Conservation (phyloP, 768 basidiomycete genomes). For the Amyloporia xantha region DNA sequence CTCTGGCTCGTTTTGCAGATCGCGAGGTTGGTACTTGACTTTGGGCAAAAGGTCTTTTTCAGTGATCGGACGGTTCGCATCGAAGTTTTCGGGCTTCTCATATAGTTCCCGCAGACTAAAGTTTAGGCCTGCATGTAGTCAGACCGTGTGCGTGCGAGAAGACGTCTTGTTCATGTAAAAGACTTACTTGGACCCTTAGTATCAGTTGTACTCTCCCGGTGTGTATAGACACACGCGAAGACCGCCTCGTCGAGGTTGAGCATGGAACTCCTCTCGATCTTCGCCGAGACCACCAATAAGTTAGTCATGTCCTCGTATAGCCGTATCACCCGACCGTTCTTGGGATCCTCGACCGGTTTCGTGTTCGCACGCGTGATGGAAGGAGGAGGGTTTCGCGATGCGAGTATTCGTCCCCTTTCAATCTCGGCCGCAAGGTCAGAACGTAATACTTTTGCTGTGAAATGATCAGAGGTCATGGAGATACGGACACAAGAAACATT, state of each 20-base stretch:
- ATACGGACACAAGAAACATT: conserved; percentile 1
- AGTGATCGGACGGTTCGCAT: background rate
- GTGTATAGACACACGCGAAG: conserved; percentile 63
- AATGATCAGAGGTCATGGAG: background rate
- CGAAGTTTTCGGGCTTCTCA: background rate
- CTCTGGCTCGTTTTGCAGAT: conserved; percentile 53
- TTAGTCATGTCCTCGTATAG: conserved; percentile 89
- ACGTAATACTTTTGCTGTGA: conserved; percentile 42
- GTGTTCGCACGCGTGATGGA: conserved; percentile 29
- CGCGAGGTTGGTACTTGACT: conserved; percentile 56
- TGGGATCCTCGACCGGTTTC: conserved; percentile 42
- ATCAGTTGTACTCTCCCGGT: conserved; percentile 10
- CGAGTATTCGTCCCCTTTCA: conserved; percentile 37
- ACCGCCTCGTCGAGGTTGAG: conserved; percentile 52
- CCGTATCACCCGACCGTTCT: conserved; percentile 51
- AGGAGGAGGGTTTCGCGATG: conserved; percentile 36
- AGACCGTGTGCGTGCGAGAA: too few relatives aligned
- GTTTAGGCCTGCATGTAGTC: conserved; percentile 43
- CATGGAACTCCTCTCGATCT: conserved; percentile 35
- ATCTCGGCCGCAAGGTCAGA: conserved; percentile 60
- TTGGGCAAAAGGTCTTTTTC: conserved; percentile 36
- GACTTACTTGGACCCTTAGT: conserved; percentile 4
- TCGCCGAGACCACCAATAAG: conserved; percentile 61
- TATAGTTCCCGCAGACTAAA: conserved; percentile 33
- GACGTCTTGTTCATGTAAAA: too few relatives aligned